Conservation (phyloP, 208 protist genomes). For the Strigomonas oncopelti region DNA sequence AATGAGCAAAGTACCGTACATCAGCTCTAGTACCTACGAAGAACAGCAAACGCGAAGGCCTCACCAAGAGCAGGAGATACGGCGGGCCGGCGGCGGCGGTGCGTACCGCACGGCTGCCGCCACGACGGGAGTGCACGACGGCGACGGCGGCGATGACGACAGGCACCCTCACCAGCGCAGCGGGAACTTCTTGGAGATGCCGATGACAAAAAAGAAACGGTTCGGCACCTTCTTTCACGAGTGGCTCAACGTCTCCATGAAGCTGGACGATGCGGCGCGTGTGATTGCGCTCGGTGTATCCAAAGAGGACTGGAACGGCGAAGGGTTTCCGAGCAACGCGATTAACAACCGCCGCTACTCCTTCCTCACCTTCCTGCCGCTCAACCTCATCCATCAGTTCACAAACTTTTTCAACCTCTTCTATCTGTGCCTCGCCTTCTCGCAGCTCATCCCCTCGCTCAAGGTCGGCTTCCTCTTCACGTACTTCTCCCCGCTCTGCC, state of each 20-base stretch:
- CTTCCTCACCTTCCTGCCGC: slow-evolving; percentile 73
- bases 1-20: slow-evolving; percentile 9
- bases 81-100: too few relatives aligned
- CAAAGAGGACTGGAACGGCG: slow-evolving; percentile 31
- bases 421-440: slow-evolving; percentile 82
- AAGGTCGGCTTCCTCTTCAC: slow-evolving; percentile 94
- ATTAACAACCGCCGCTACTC: slow-evolving; percentile 84
- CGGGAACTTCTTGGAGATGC: slow-evolving; percentile 18
- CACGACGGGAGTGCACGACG: slow-evolving; percentile 6
- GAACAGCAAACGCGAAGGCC: neutral
- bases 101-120: neutral
- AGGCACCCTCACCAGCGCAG: neutral
- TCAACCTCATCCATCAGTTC: slow-evolving; percentile 77
- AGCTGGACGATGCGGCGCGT: slow-evolving; percentile 28
- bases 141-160: slow-evolving; percentile 2
- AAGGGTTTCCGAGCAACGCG: slow-evolving; percentile 59
- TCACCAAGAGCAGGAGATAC: neutral
- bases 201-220: slow-evolving; percentile 11
- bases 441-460: slow-evolving; percentile 73
- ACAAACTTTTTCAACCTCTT: slow-evolving; percentile 82
- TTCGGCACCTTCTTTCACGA: slow-evolving; percentile 15
- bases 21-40: slow-evolving; percentile 3
- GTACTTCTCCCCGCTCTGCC: slow-evolving; percentile 91
- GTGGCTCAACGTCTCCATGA: slow-evolving; percentile 29
- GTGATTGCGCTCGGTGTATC: slow-evolving; percentile 52